These are phyloP conservation scores for Solanum chacoense DNA, from an alignment of 305 asterid species.

Conservation along the genomic window DNA sequence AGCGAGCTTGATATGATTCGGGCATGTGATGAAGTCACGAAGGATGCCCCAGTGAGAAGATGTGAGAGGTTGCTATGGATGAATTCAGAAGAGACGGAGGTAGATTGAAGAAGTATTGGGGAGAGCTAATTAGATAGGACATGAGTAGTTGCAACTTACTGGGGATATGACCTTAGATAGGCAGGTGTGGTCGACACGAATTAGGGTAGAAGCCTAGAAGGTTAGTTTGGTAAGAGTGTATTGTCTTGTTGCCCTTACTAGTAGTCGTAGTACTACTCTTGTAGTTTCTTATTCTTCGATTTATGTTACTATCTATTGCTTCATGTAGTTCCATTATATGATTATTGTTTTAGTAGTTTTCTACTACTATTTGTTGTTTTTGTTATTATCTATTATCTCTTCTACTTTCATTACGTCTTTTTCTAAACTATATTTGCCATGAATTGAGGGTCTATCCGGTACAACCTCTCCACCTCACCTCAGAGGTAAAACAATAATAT, in stretches of 20 bases:
- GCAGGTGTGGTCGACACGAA: neutral
- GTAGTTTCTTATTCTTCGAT: neutral
- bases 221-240: neutral
- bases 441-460: too few species aligned
- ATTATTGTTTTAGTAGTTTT: neutral
- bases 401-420: too few species aligned
- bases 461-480: neutral
- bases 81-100: neutral
- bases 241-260: neutral
- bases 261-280: neutral
- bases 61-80: neutral
- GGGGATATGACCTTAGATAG: neutral
- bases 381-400: neutral
- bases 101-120: neutral
- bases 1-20: neutral
- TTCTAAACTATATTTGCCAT: neutral
- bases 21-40: neutral
- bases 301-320: neutral
- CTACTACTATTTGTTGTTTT: neutral
- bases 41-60: neutral
- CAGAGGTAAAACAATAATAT: neutral
- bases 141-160: neutral
- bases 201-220: neutral
- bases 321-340: neutral
- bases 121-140: neutral